Percentiles rank a stretch among this genome's conserved stretches.
Evolutionary conservation across 345 rosid genomes (phyloP).

Genomic region (Iberis pinnata): DNA sequence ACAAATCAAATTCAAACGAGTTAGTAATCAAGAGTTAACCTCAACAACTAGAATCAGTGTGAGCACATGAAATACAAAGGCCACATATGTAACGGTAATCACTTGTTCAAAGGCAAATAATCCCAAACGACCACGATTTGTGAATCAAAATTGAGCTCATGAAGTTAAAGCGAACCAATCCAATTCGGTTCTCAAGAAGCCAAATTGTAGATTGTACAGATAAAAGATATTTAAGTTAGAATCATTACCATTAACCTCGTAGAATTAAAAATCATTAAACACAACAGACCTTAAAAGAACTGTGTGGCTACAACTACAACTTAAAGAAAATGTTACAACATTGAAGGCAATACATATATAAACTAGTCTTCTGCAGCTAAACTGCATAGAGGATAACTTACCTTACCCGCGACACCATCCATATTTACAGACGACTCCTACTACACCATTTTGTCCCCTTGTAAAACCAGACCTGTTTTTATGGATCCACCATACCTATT

Average conservation of each 20-base stretch:
- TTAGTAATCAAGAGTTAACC: no score
- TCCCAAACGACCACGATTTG: no score
- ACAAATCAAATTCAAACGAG: no score
- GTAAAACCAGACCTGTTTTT: slow-evolving; percentile 1
- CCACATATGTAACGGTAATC: no score
- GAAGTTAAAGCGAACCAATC: not conserved
- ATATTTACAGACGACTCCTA: slow-evolving; percentile 26
- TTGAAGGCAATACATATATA: slow-evolving; percentile 26
- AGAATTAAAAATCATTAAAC: slow-evolving; percentile 7
- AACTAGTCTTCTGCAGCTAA: slow-evolving; percentile 27
- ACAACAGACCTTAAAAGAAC: slow-evolving; percentile 24
- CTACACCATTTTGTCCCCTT: slow-evolving; percentile 2
- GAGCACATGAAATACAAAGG: no score
- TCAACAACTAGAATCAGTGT: no score
- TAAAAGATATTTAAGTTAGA: slow-evolving; percentile 4
- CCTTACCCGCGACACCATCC: slow-evolving; percentile 24
- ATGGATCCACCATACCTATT: not conserved
- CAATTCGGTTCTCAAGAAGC: not conserved
- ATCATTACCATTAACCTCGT: slow-evolving; percentile 21
- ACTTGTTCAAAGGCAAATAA: no score
- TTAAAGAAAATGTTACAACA: slow-evolving; percentile 27
- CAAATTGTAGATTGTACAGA: not conserved
- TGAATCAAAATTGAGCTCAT: not conserved
- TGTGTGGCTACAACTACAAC: slow-evolving; percentile 27
- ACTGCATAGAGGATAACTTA: slow-evolving; percentile 29